Evolutionary conservation across 371 early-diverging fungal species (phyloP).

Genomic region (Batkoa obscura): DNA sequence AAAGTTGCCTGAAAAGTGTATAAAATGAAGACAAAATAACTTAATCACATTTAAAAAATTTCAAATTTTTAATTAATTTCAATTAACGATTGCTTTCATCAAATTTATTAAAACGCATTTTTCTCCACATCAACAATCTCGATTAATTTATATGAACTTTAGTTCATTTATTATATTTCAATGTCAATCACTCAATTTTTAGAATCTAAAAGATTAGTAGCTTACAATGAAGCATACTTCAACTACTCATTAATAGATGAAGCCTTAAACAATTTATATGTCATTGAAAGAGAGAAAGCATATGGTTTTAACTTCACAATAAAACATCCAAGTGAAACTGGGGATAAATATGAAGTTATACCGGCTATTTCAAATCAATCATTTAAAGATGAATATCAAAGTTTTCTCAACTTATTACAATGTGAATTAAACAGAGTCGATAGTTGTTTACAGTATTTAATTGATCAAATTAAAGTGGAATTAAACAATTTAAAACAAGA

Average conservation of each 20-base stretch:
- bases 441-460: neutral
- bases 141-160: too few relatives aligned
- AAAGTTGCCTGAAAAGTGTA: too few relatives aligned
- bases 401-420: neutral
- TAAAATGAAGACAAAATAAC: too few relatives aligned
- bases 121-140: too few relatives aligned
- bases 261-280: neutral
- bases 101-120: too few relatives aligned
- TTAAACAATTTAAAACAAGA: neutral
- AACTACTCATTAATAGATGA: neutral
- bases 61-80: too few relatives aligned
- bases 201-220: too few relatives aligned
- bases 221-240: too few relatives aligned
- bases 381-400: neutral
- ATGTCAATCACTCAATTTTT: too few relatives aligned
- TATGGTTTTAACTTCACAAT: neutral
- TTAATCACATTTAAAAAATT: too few relatives aligned
- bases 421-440: neutral
- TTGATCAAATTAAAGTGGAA: neutral
- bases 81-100: too few relatives aligned
- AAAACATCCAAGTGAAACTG: neutral
- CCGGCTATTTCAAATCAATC: neutral
- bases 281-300: neutral
- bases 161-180: too few relatives aligned
- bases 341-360: neutral